Evolutionary conservation across 306 rosid genomes (phyloP), one percentile per base, ranked within the genome.

Genomic region (Urtica urens): DNA sequence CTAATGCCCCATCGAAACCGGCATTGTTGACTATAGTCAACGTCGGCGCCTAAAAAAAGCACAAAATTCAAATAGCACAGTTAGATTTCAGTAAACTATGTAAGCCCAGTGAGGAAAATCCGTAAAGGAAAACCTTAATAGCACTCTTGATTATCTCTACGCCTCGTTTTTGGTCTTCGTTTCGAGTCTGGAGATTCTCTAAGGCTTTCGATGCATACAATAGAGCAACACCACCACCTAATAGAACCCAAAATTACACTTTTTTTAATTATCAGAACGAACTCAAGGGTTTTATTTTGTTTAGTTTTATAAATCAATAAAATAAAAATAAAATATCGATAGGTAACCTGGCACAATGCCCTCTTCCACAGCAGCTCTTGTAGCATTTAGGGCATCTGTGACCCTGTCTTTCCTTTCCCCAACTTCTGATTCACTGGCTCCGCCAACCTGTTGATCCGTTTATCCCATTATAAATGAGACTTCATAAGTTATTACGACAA

Each of bases 371-470:
- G 99, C 95, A 21, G 99, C 94, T 70, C 74, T 74, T 17, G 95
- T 81, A 49, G 99, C 95, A 71, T 90, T 90, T 53, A 90, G 52
- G 51, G 99, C 99, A 65, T 90, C 95, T 0, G 99, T 90, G 24
- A 81, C 99, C 69, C 99, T 71, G 67, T 90, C 99, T 61, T 90
- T 90, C 80, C 94, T 79, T 71, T 90, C 95, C 53, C 82, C 94
- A 33, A 90, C 95, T 72, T 90, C 99, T 25, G 76, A 65, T 67
- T 90, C 95, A 59, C 95, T 90, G 27, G 75, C 79, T 55, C 95
- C 99, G 37, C 95, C 99, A 72, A 90, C 96, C 96, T 88, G 74
- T 50, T n/a, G n/a, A n/a, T n/a, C n/a, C n/a, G n/a, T n/a, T n/a
- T n/a, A n/a, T n/a, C n/a, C n/a, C n/a, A n/a, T n/a, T n/a, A n/a